Evolutionary conservation across 2,329 filamentous ascomycete species (phyloP).

Genomic region (Epichloe brachyelytri): DNA sequence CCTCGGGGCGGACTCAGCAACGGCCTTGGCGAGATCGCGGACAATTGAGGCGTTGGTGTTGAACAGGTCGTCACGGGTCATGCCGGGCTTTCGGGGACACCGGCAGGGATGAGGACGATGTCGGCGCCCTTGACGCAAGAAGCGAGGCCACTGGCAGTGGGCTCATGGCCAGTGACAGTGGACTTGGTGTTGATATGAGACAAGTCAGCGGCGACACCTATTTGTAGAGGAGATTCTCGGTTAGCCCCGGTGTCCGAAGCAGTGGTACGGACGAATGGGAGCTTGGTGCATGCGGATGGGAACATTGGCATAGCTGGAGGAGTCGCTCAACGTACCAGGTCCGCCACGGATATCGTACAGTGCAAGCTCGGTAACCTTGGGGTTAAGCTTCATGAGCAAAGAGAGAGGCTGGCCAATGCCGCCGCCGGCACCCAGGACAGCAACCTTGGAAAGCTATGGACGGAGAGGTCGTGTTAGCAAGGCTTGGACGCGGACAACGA

Average conservation of each 20-base stretch:
- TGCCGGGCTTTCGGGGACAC: constrained; percentile 97
- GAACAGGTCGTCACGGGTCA: constrained; percentile 99
- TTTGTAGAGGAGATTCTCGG: background rate
- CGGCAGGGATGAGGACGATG: constrained; percentile 93
- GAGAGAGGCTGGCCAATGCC: constrained; percentile 98
- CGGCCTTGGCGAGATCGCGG: constrained; percentile 92
- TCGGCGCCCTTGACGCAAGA: constrained; percentile 75
- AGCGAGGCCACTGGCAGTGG: constrained; percentile 61
- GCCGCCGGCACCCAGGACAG: constrained; percentile 90
- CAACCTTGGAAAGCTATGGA: constrained; percentile 81
- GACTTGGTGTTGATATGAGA: constrained; percentile 99
- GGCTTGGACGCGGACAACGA: background rate
- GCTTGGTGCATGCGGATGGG: background rate
- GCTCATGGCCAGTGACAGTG: constrained; percentile 78
- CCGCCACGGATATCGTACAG: constrained; percentile 96
- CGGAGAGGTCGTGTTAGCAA: constrained; percentile 5
- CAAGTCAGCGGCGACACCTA: constrained; percentile 95
- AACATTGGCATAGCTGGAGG: constrained; percentile 7
- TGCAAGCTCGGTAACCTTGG: constrained; percentile 80
- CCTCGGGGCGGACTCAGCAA: constrained; percentile 74
- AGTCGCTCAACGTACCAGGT: constrained; percentile 54
- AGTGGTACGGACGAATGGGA: background rate
- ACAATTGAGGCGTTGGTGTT: constrained; percentile 99
- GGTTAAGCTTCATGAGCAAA: constrained; percentile 97
- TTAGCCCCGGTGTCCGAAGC: background rate